Evolutionary conservation across 148 eudicot genomes (phyloP), one percentile per base, ranked within the genome.

Genomic region (Tetragonia tetragonoides): DNA sequence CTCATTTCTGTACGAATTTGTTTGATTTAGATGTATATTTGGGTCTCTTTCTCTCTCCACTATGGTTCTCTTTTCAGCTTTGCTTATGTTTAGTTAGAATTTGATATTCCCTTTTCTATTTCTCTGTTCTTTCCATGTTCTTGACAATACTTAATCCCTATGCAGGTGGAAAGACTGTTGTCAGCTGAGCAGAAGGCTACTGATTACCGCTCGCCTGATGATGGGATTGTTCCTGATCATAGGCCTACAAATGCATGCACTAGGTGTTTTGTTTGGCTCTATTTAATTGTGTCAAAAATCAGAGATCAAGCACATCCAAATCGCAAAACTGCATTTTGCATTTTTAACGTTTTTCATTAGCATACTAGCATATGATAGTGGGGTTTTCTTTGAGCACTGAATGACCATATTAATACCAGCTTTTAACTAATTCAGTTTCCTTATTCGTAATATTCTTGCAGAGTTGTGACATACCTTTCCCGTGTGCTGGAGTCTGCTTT

Each of bases 401-500:
- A 34, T 21, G 70, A 7, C 69, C 20, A 68, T 15, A 53, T 53
- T 53, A 3, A 3, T 53, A 53, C 12, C 57, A 17, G 21, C 62
- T 59, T 17, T 59, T 17, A 59, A 20, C 23, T 59, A 59, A 59
- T 59, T 59, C 62, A 20, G 11, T 59, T 59, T 41, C 57, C 61
- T 60, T 49, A 54, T 59, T 51, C 59, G 15, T 62, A 10, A 39
- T 47, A 4, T n/a, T 24, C 68, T 39, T 83, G 79, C 90, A 95
- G 97, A 80, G 97, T 90, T 77, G 99, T 95, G 59, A 95, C 97
- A 7, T 91, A 95, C 80, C 97, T 95, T 80, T 93, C 97, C 60
- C 97, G 97, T 70, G 94, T 95, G 79, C 97, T 95, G 47, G 97
- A 95, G 83, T 85, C 97, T 70, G 93, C 99, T 78, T 95, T 93